Conservation (phyloP, 371 early-diverging fungal species). For the Saksenaea vasiformis region DNA sequence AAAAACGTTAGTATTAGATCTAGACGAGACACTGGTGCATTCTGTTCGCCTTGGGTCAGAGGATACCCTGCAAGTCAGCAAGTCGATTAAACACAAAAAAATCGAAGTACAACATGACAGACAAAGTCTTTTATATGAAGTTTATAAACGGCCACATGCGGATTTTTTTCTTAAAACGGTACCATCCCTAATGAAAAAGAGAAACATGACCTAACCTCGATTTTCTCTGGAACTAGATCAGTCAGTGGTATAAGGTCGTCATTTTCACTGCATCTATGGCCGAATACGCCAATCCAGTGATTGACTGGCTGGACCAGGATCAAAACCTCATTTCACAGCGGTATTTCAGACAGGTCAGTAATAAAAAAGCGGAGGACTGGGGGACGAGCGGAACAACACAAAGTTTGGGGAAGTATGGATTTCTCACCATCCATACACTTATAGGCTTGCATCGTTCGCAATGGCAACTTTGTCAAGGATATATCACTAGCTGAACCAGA, state of each 20-base stretch:
- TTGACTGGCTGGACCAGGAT: slow-evolving; percentile 89
- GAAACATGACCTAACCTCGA: not conserved
- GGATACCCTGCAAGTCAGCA: slow-evolving; percentile 25
- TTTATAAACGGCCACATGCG: slow-evolving; percentile 96
- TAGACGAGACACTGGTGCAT: slow-evolving; percentile 97
- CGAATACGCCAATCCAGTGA: slow-evolving; percentile 98
- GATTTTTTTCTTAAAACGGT: slow-evolving; percentile 91
- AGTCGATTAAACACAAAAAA: slow-evolving; percentile 36
- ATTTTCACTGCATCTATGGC: slow-evolving; percentile 97
- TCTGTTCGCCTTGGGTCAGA: slow-evolving; percentile 55
- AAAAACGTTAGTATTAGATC: slow-evolving; percentile 93
- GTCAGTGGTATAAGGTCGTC: slow-evolving; percentile 97
- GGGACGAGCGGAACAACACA: not conserved
- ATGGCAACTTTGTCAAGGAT: slow-evolving; percentile 89
- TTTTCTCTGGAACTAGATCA: slow-evolving; percentile 55
- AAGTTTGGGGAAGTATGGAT: not conserved
- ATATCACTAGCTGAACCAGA: slow-evolving; percentile 81
- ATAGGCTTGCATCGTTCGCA: slow-evolving; percentile 73
- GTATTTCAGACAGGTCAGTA: slow-evolving; percentile 80
- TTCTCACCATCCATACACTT: not conserved
- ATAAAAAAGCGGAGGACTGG: slow-evolving; percentile 7
- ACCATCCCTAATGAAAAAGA: slow-evolving; percentile 8
- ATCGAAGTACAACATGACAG: slow-evolving; percentile 93
- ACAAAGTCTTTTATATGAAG: slow-evolving; percentile 90
- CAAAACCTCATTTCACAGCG: slow-evolving; percentile 76